Percentiles rank a stretch among this genome's conserved stretches.
Evolutionary conservation across 495 filamentous ascomycete genomes (phyloP).

Genomic region (Daldinia caldariorum): DNA sequence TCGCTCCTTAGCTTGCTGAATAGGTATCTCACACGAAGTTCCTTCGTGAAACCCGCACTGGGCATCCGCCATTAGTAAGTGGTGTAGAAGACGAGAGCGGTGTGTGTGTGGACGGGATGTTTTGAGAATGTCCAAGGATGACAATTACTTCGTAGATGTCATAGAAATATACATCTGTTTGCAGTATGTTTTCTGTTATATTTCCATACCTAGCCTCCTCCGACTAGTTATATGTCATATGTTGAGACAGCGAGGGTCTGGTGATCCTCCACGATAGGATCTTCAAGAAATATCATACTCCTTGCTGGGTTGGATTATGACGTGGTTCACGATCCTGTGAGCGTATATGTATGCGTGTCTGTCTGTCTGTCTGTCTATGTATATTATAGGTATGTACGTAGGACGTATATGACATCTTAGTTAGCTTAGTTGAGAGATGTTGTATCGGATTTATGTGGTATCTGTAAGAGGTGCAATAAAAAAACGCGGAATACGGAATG

Average conservation of each 20-base stretch:
- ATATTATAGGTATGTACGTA: neutral
- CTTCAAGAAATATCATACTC: slow-evolving; percentile 9
- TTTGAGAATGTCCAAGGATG: no score
- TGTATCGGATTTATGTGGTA: neutral
- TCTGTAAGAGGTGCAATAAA: neutral
- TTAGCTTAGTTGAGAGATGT: slow-evolving; percentile 18
- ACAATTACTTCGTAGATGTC: neutral
- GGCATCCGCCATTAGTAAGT: neutral
- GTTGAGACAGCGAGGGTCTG: slow-evolving; percentile 25
- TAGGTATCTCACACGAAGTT: slow-evolving; percentile 21
- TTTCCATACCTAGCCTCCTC: neutral
- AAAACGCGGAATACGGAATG: neutral
- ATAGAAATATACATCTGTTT: slow-evolving; percentile 27
- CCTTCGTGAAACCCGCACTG: neutral
- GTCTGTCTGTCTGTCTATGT: neutral
- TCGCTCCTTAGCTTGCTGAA: slow-evolving; percentile 1
- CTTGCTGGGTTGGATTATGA: slow-evolving; percentile 7
- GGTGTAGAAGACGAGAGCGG: slow-evolving; percentile 2
- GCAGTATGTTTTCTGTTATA: slow-evolving; percentile 4
- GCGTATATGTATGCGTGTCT: slow-evolving; percentile 12
- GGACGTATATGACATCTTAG: slow-evolving; percentile 1
- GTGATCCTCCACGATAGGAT: slow-evolving; percentile 30
- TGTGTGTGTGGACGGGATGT: neutral
- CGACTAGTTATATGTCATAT: slow-evolving; percentile 1
- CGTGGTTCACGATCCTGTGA: slow-evolving; percentile 10